Percentiles rank a stretch among this genome's conserved stretches.
Conservation (phyloP, 768 basidiomycete genomes). For the Naganishia vaughanmartiniae region DNA sequence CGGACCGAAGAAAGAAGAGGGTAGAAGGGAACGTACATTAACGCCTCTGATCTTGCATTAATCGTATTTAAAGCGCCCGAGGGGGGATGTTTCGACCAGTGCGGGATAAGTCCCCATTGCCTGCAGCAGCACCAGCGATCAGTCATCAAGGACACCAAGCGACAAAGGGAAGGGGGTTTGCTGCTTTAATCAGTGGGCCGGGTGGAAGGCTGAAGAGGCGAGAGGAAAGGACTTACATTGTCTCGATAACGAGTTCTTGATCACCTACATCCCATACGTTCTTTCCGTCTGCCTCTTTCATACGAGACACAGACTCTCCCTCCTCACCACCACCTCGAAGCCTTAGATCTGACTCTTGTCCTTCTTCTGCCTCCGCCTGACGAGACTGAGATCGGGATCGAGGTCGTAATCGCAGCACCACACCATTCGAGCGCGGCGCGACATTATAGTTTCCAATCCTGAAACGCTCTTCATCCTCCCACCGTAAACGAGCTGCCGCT, state of each 20-base stretch:
- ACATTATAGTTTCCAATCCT: slow-evolving; percentile 30
- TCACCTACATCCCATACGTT: slow-evolving; percentile 19
- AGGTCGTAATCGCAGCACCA: slow-evolving; percentile 16
- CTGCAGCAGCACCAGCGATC: slow-evolving; percentile 23
- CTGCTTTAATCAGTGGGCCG: too few relatives aligned
- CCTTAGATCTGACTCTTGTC: not conserved
- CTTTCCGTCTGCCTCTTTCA: slow-evolving; percentile 29
- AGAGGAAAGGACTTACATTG: slow-evolving; percentile 59
- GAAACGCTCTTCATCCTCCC: slow-evolving; percentile 28
- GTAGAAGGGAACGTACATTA: slow-evolving; percentile 51
- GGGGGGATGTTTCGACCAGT: slow-evolving; percentile 72
- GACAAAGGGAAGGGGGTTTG: not conserved
- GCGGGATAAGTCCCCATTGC: slow-evolving; percentile 81
- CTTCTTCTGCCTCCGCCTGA: not conserved
- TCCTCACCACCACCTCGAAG: slow-evolving; percentile 13
- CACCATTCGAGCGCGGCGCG: slow-evolving; percentile 24
- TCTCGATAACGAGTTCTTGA: slow-evolving; percentile 62
- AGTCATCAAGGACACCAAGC: not conserved
- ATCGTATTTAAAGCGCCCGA: slow-evolving; percentile 67
- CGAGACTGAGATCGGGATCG: not conserved
- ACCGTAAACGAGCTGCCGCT: slow-evolving; percentile 8
- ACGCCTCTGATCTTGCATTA: slow-evolving; percentile 81
- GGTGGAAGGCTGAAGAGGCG: not conserved
- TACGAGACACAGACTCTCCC: not conserved
- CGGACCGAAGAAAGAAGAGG: not conserved